These are phyloP conservation scores for Rhodotorula kratochvilovae DNA, from an alignment of 768 basidiomycete genomes.

Conservation along the genomic window DNA sequence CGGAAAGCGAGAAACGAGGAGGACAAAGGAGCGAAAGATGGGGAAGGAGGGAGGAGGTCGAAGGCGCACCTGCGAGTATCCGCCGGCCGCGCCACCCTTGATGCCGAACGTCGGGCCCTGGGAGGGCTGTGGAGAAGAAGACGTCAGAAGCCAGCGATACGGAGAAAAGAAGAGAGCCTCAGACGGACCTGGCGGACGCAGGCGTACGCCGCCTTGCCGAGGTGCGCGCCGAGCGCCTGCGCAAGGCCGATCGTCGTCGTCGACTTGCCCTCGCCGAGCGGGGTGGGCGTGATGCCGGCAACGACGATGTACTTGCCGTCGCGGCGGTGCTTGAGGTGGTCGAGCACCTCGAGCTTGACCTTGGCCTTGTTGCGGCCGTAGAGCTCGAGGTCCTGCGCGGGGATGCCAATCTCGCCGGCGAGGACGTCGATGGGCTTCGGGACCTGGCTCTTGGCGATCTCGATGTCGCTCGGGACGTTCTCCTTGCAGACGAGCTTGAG, in stretches of 20 bases:
- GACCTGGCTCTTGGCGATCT: constrained; percentile 88
- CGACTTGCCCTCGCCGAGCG: constrained; percentile 75
- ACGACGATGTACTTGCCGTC: constrained; percentile 91
- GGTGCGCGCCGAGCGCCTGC: constrained; percentile 90
- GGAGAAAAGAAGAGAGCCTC: too few species aligned
- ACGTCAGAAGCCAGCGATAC: too few species aligned
- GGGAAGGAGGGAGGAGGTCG: too few species aligned
- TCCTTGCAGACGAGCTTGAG: constrained; percentile 71
- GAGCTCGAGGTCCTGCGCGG: constrained; percentile 78
- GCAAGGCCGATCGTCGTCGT: constrained; percentile 96
- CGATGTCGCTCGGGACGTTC: constrained; percentile 93
- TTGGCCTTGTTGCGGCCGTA: constrained; percentile 97
- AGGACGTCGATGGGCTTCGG: constrained; percentile 83
- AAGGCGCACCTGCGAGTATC: constrained; percentile 83
- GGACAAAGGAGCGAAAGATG: background rate
- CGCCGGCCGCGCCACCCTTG: constrained; percentile 97
- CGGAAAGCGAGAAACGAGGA: too few species aligned
- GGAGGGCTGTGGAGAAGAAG: background rate
- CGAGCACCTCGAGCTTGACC: constrained; percentile 80
- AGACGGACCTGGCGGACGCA: constrained; percentile 94
- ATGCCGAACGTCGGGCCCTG: constrained; percentile 97
- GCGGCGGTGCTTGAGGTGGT: constrained; percentile 75
- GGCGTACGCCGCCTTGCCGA: constrained; percentile 86
- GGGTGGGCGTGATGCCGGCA: constrained; percentile 55
- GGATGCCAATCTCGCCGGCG: constrained; percentile 80